Evolutionary conservation across 2,329 filamentous ascomycete species (phyloP), one percentile per base, ranked within the genome.

Genomic region (Harringtonia aguacate): DNA sequence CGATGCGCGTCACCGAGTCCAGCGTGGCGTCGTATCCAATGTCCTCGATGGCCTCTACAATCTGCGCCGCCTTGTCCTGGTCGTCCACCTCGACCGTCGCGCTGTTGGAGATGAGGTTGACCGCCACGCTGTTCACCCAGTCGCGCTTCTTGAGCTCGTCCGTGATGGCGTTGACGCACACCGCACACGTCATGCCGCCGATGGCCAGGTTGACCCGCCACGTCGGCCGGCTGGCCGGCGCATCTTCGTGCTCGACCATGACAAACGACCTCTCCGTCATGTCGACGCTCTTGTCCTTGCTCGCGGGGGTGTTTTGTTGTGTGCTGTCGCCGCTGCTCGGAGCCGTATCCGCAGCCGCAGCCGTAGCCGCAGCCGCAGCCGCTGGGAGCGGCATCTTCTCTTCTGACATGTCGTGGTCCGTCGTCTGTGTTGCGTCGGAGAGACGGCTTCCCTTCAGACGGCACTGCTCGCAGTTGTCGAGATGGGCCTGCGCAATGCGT

Each of bases 171-270:
- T 79, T 80, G 43, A 71, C 70, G 54, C 84, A 88, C 13, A 80
- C 72, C 14, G 78, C 76, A 56, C 84, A 87, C 4, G 79, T 85
- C 82, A 88, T 86, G 42, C 83, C 83, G 24, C 72, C 76, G 34
- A 88, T 70, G 18, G 79, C 75, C n/a, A 79, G 50, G 1, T 64
- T 70, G 3, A 68, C 73, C 33, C 67, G 61, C 67, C 71, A 79
- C n/a, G 53, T 48, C n/a, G 51, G 52, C 24, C 52, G 53, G 29
- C 51, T 54, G 10, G 58, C 48, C 18, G 58, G 53, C 9, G 54
- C 50, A 3, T 58, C 55, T 6, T 55, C 57, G 17, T 56, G 54
- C 40, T 65, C 62, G 29, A 67, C 52, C 7, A 60, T 58, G 10
- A 68, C 56, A 36, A 62, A 58, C 0, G 55, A 51, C 27, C 53